phyloP scores from a whole-genome alignment of 352 stramenopile genomes.

The Thraustotheca clavata region DNA sequence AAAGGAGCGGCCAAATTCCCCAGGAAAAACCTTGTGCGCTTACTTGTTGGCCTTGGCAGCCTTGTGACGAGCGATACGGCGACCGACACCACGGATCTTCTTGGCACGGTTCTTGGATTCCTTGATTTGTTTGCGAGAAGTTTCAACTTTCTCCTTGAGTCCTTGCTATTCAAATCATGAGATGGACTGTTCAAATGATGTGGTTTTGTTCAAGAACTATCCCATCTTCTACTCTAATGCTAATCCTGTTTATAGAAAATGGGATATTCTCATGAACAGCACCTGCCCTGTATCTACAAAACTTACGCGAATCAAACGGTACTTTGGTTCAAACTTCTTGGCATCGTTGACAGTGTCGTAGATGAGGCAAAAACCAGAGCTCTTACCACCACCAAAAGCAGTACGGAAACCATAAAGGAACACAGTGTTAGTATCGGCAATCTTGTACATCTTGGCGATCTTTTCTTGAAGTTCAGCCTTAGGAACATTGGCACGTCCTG shows the following conservation, averaged over 20 bases:
- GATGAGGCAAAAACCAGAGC: slow-evolving; percentile 97
- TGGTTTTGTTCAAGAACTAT: neutral
- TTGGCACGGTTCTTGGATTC: slow-evolving; percentile 98
- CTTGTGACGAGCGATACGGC: slow-evolving; percentile 98
- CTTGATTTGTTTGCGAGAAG: slow-evolving; percentile 99
- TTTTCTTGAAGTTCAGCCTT: slow-evolving; percentile 97
- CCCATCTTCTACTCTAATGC: too few relatives aligned
- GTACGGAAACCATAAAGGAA: slow-evolving; percentile 97
- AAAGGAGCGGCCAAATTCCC: neutral
- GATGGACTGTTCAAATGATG: neutral
- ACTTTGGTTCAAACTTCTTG: slow-evolving; percentile 98
- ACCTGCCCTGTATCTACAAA: neutral
- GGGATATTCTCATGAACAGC: neutral
- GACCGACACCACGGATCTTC: slow-evolving; percentile 97
- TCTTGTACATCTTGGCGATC: slow-evolving; percentile 96
- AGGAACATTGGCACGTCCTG: slow-evolving; percentile 93
- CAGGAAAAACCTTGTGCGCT: slow-evolving; percentile 15
- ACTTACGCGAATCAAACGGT: slow-evolving; percentile 87
- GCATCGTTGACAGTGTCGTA: slow-evolving; percentile 98
- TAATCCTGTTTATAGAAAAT: too few relatives aligned
- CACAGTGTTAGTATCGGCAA: slow-evolving; percentile 92
- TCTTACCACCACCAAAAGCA: slow-evolving; percentile 97
- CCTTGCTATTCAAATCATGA: slow-evolving; percentile 37
- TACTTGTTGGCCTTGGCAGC: slow-evolving; percentile 96
- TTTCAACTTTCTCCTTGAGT: slow-evolving; percentile 93